phyloP scores from a whole-genome alignment of 2,329 filamentous ascomycete species.

The Aspergillus flavus region DNA sequence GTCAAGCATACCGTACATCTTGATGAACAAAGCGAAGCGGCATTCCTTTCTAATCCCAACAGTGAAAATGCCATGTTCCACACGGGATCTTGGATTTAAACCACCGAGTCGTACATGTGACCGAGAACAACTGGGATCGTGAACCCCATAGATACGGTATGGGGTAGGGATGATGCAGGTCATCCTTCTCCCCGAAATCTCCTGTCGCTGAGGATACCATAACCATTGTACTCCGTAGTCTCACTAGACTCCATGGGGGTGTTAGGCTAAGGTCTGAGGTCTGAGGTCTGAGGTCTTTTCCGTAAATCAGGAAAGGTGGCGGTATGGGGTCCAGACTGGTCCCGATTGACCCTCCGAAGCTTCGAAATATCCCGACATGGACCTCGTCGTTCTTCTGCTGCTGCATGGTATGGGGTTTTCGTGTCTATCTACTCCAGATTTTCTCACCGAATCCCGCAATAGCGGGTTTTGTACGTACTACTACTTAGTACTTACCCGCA shows the following conservation, averaged over 20 bases:
- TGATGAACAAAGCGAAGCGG: not conserved
- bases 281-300: no score
- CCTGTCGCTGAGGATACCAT: not conserved
- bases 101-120: not conserved
- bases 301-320: not conserved
- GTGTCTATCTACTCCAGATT: slow-evolving; percentile 4
- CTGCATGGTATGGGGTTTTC: not conserved
- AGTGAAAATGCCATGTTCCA: not conserved
- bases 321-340: not conserved
- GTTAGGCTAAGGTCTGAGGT: no score
- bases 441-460: slow-evolving; percentile 5
- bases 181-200: not conserved
- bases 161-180: slow-evolving; percentile 1
- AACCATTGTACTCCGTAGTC: not conserved
- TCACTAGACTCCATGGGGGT: not conserved
- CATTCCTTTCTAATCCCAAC: not conserved
- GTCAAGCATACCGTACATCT: not conserved
- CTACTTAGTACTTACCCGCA: not conserved
- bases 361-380: slow-evolving; percentile 3
- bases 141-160: not conserved
- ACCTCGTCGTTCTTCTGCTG: not conserved
- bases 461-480: not conserved
- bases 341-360: not conserved
- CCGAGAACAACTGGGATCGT: not conserved
- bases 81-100: not conserved